Evolutionary conservation across 805 yeast genomes (phyloP).

Genomic region (Yarrowia sp.): DNA sequence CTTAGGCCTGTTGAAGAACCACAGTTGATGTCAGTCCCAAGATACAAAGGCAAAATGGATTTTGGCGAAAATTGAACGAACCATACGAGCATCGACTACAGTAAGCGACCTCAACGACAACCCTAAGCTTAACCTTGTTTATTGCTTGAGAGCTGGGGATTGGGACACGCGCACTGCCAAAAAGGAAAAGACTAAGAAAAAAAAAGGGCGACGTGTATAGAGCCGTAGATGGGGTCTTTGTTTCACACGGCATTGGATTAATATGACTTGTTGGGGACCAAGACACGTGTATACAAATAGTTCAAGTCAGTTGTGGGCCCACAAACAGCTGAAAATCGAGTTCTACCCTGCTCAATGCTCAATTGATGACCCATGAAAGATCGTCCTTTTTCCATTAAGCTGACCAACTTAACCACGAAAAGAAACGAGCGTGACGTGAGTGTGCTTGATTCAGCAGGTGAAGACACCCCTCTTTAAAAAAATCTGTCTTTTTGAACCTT

Average conservation of each 20-base stretch:
- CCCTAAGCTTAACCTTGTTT: slow-evolving; percentile 18
- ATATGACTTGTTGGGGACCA: not conserved
- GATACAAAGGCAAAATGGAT: slow-evolving; percentile 17
- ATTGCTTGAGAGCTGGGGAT: not conserved
- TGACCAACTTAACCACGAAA: not conserved
- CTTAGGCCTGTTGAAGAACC: slow-evolving; percentile 25
- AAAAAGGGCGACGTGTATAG: not conserved
- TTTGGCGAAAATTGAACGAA: slow-evolving; percentile 23
- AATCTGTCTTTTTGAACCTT: not conserved
- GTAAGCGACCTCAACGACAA: slow-evolving; percentile 22
- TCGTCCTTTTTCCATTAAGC: not conserved
- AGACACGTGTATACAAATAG: too few species aligned
- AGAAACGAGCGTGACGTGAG: not conserved
- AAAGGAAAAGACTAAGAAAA: not conserved
- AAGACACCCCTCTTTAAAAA: not conserved
- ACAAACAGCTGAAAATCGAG: too few species aligned
- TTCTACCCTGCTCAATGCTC: not conserved
- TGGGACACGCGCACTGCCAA: not conserved
- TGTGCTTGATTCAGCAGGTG: not conserved
- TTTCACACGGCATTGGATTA: not conserved
- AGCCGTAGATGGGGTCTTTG: not conserved
- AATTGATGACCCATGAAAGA: not conserved
- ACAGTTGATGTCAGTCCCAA: slow-evolving; percentile 24
- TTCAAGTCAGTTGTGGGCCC: too few species aligned
- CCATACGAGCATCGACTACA: slow-evolving; percentile 20